Percentiles rank a stretch among this genome's conserved stretches.
These are phyloP conservation scores for Diaporthe nobilis DNA, from an alignment of 2,329 filamentous ascomycete genomes.

Conservation along the genomic window DNA sequence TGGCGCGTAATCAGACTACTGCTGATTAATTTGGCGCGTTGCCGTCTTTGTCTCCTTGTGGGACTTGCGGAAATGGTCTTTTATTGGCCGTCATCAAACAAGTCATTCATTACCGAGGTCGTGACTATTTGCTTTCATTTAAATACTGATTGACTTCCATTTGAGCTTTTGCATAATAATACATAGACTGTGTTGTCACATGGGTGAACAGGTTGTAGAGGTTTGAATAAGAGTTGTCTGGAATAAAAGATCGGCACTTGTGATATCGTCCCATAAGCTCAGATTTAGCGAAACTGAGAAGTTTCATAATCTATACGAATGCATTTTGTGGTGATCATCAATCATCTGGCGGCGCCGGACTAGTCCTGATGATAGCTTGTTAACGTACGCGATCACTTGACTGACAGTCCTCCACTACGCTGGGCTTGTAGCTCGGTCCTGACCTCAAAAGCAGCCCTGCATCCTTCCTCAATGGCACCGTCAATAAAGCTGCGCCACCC, in stretches of 20 bases:
- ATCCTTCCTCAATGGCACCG: conserved; percentile 49
- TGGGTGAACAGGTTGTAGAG: neutral
- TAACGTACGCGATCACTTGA: neutral
- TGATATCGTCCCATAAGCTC: too few species aligned
- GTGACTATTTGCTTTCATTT: neutral
- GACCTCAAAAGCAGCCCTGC: conserved; percentile 15
- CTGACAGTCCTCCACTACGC: neutral
- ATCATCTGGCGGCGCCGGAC: too few species aligned
- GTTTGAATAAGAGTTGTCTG: too few species aligned
- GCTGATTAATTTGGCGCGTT: neutral
- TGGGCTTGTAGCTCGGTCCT: neutral
- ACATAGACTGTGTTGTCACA: neutral
- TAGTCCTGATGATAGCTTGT: too few species aligned
- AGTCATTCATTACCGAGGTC: too few species aligned
- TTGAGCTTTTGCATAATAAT: neutral
- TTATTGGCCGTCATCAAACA: neutral
- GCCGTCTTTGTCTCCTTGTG: neutral
- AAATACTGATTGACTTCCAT: neutral
- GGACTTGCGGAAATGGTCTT: neutral
- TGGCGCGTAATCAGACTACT: neutral
- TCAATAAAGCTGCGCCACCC: conserved; percentile 66
- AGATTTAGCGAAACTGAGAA: too few species aligned
- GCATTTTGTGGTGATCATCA: too few species aligned
- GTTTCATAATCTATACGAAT: too few species aligned
- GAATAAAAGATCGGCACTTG: too few species aligned